phyloP scores from a whole-genome alignment of 106 monocot species.

The Xerophyta viscosa region DNA sequence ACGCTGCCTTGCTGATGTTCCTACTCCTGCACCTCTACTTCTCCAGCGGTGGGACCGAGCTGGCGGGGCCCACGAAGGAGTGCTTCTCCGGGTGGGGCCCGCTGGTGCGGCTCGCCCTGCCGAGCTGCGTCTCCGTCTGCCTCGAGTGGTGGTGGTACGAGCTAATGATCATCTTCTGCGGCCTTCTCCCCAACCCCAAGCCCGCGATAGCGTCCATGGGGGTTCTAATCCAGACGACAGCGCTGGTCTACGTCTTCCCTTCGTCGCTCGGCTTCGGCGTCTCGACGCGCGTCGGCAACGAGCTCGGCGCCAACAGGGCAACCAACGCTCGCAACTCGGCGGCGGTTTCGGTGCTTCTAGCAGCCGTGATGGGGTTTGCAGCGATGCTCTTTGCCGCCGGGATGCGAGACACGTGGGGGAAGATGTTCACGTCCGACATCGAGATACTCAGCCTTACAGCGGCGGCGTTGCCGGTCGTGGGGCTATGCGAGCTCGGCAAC shows the following conservation, averaged over 20 bases:
- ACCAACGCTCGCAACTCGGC: neutral
- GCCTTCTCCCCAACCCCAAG: slow-evolving; percentile 4
- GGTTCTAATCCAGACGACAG: slow-evolving; percentile 5
- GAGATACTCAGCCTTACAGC: slow-evolving; percentile 33
- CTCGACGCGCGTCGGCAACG: slow-evolving; percentile 4
- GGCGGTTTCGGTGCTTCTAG: neutral
- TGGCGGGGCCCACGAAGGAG: neutral
- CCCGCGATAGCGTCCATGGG: slow-evolving; percentile 10
- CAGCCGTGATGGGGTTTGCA: neutral
- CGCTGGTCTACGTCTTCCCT: slow-evolving; percentile 8
- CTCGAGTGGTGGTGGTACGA: slow-evolving; percentile 15
- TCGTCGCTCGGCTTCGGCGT: slow-evolving; percentile 10
- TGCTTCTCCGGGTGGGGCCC: slow-evolving; percentile 9
- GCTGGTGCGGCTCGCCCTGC: neutral
- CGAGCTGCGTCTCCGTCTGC: slow-evolving; percentile 10
- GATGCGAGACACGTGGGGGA: slow-evolving; percentile 5
- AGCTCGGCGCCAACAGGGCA: slow-evolving; percentile 8
- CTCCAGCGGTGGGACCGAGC: neutral
- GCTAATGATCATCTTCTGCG: slow-evolving; percentile 10
- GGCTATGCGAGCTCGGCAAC: slow-evolving; percentile 60
- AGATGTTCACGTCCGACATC: slow-evolving; percentile 9
- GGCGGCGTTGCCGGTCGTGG: slow-evolving; percentile 40
- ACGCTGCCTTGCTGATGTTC: neutral
- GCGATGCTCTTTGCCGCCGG: slow-evolving; percentile 7
- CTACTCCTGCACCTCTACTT: slow-evolving; percentile 3